These are phyloP conservation scores for Eucalyptus erythrocorys DNA, from an alignment of 345 rosid genomes.

Conservation along the genomic window DNA sequence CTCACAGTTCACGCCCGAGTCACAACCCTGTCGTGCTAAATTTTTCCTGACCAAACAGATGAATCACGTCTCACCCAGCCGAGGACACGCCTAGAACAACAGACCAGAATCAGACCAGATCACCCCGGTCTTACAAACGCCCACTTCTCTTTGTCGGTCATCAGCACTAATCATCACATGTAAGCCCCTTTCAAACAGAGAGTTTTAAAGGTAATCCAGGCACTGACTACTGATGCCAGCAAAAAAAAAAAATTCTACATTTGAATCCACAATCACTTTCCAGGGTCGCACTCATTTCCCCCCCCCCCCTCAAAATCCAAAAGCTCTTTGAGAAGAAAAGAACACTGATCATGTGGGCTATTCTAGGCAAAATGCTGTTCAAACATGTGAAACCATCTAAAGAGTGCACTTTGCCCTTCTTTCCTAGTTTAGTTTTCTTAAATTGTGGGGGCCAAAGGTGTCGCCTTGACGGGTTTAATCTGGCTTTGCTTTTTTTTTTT, in stretches of 20 bases:
- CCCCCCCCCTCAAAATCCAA: background rate
- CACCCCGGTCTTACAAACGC: background rate
- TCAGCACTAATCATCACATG: background rate
- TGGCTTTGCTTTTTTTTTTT: background rate
- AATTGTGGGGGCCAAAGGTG: background rate
- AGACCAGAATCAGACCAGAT: background rate
- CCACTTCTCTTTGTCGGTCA: background rate
- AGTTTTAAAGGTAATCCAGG: background rate
- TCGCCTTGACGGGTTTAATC: background rate
- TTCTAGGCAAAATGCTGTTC: background rate
- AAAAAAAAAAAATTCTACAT: background rate
- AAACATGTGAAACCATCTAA: background rate
- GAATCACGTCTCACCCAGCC: background rate
- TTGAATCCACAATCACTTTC: background rate
- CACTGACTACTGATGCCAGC: background rate
- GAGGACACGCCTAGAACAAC: background rate
- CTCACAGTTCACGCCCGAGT: background rate
- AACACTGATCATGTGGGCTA: background rate
- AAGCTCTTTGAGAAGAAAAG: background rate
- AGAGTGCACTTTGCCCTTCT: background rate
- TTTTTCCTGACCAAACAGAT: background rate
- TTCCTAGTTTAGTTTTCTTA: background rate
- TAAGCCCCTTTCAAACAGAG: background rate
- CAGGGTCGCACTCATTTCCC: background rate
- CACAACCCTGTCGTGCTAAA: background rate